Evolutionary conservation across 208 protist genomes (phyloP), one percentile per base, ranked within the genome.

Genomic region (Trypanosoma platydactyli): DNA sequence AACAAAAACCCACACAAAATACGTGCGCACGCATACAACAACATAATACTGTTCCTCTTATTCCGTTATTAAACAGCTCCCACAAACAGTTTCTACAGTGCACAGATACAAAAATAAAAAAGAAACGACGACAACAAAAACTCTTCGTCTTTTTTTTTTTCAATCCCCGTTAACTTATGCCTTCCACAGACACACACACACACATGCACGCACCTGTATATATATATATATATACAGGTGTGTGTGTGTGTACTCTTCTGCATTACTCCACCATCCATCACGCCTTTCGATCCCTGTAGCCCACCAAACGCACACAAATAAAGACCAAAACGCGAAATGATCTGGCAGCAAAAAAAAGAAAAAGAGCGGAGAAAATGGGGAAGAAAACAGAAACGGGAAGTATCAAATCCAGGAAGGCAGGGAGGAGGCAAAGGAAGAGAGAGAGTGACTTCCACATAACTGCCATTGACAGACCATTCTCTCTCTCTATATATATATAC

Each of bases 61-160:
- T 38, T 38, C 33, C 33, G 33, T 38, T 11, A 38, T 38, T 38
- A 3, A 38, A 38, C 33, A 38, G 33, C 33, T 11, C 33, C 33
- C 5, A 11, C 5, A 11, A 38, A 38, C 33, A 69, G 53, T 57
- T 48, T 68, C 54, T 51, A 64, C 24, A 48, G 57, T 22, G 41
- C 18, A 55, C 24, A 60, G 40, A 55, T 64, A 48, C 29, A 73
- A 61, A 67, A 60, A 42, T 48, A 58, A 68, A 62, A 52, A 27
- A 44, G 33, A 22, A 64, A 52, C 0, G 30, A 30, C 25, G n/a
- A 71, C 30, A n/a, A 25, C 64, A 56, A 18, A 30, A 30, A 38
- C 33, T 38, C 33, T 38, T 15, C 3, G 12, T 46, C 4, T 45
- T 60, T 46, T 56, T 64, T 1, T 76, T 20, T 54, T 64, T 49